Conservation (phyloP, 108 stramenopile species). For the Skeletonema grethae region DNA sequence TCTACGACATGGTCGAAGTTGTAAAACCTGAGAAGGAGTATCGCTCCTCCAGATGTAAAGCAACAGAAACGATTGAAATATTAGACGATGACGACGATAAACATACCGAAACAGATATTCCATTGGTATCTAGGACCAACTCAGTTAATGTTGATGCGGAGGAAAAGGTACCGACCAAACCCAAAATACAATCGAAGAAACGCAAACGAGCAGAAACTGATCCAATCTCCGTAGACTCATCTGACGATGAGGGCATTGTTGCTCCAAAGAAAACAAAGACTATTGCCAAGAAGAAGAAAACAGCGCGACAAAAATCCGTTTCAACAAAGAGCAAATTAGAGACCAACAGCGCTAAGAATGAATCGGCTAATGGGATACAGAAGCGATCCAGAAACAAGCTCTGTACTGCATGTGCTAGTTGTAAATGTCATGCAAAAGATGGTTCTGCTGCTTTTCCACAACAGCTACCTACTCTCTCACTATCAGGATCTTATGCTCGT, state of each 20-base stretch:
- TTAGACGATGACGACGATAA: conserved; percentile 9
- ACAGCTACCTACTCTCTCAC: conserved; percentile 13
- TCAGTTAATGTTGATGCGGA: not conserved
- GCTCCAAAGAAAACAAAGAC: not conserved
- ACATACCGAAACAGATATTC: not conserved
- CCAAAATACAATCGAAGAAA: not conserved
- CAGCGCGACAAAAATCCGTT: not conserved
- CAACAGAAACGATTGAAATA: conserved; percentile 18
- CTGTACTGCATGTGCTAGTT: conserved; percentile 36
- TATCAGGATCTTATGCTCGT: conserved; percentile 37
- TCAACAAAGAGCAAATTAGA: not conserved
- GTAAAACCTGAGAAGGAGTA: not conserved
- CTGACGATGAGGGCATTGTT: not conserved
- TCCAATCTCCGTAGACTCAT: not conserved
- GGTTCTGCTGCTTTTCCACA: conserved; percentile 11
- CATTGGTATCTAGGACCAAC: not conserved
- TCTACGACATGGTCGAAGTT: not conserved
- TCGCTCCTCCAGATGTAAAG: not conserved
- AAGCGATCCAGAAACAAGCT: not conserved
- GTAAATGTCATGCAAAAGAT: conserved; percentile 27
- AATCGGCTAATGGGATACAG: not conserved
- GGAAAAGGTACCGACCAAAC: not conserved
- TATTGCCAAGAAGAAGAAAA: conserved; percentile 2
- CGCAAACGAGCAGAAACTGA: not conserved
- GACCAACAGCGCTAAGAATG: not conserved